Percentiles rank a stretch among this genome's conserved stretches.
phyloP scores from a whole-genome alignment of 257 asterid species.

The Nicotiana tomentosiformis region DNA sequence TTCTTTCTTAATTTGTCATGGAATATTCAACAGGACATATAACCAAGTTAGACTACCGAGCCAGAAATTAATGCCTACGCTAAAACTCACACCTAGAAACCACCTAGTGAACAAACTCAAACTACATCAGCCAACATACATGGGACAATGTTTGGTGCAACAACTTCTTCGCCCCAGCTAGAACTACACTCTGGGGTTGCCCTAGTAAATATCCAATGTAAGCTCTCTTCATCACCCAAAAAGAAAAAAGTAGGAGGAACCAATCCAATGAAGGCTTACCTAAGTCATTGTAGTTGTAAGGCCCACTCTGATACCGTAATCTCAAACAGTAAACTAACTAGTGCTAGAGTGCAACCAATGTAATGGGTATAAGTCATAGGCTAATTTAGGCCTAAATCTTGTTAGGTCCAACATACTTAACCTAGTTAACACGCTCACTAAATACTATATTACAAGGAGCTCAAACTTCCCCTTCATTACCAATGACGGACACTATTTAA shows the following conservation, averaged over 20 bases:
- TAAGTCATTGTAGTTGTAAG: background rate
- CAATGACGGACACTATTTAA: background rate
- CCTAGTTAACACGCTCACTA: background rate
- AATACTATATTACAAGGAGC: background rate
- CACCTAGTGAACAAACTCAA: background rate
- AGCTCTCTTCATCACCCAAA: background rate
- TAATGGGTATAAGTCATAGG: background rate
- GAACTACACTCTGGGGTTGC: background rate
- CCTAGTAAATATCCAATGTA: background rate
- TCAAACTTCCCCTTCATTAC: background rate
- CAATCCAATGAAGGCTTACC: background rate
- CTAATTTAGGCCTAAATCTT: background rate
- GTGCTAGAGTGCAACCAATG: background rate
- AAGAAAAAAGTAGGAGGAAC: background rate
- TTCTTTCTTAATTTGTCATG: background rate
- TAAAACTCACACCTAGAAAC: background rate
- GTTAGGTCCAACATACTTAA: background rate
- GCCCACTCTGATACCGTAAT: background rate
- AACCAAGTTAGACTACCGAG: background rate
- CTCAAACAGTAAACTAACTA: background rate
- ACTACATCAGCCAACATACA: background rate
- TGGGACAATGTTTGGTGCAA: background rate
- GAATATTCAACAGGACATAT: background rate
- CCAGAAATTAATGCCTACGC: background rate
- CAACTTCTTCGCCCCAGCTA: background rate